Evolutionary conservation across 2,329 filamentous ascomycete species (phyloP).

Genomic region (Paecilomyces formosus): DNA sequence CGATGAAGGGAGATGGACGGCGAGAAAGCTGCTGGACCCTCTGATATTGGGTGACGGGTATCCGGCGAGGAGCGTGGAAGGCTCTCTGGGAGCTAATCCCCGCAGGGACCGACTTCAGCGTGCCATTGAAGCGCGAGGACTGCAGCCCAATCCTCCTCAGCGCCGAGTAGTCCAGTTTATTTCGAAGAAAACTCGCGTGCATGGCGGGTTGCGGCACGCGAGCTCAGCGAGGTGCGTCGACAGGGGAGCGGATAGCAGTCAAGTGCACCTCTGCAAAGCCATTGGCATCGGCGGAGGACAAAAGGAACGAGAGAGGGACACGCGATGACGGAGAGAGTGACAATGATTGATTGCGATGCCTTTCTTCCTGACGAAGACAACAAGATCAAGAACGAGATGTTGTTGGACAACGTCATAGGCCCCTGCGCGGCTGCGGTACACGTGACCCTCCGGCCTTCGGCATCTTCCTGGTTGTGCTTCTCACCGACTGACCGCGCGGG

Average conservation of each 20-base stretch:
- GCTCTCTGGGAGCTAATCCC: constrained; percentile 11
- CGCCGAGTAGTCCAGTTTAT: constrained; percentile 18
- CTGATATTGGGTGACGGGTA: constrained; percentile 15
- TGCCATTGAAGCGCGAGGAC: constrained; percentile 12
- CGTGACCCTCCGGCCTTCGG: neutral
- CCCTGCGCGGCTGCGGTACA: neutral
- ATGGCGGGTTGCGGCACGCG: constrained; percentile 12
- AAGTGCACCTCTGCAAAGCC: neutral
- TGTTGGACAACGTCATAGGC: neutral
- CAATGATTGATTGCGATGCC: neutral
- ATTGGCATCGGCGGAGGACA: neutral
- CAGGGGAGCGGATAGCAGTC: constrained; percentile 5
- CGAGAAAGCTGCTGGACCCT: constrained; percentile 5
- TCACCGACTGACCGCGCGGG: neutral
- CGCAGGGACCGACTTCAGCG: constrained; percentile 6
- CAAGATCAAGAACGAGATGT: no score
- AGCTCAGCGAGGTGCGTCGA: constrained; percentile 1
- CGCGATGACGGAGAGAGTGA: neutral
- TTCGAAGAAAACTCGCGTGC: constrained; percentile 24
- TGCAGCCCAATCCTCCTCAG: constrained; percentile 18
- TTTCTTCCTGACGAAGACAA: no score
- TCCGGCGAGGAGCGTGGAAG: constrained; percentile 15
- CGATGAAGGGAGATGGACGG: constrained; percentile 12
- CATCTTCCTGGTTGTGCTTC: neutral
- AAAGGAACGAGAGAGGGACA: neutral